Base-by-base conservation (phyloP, 352 stramenopile species). In the Globisporangium cederbergense region DNA sequence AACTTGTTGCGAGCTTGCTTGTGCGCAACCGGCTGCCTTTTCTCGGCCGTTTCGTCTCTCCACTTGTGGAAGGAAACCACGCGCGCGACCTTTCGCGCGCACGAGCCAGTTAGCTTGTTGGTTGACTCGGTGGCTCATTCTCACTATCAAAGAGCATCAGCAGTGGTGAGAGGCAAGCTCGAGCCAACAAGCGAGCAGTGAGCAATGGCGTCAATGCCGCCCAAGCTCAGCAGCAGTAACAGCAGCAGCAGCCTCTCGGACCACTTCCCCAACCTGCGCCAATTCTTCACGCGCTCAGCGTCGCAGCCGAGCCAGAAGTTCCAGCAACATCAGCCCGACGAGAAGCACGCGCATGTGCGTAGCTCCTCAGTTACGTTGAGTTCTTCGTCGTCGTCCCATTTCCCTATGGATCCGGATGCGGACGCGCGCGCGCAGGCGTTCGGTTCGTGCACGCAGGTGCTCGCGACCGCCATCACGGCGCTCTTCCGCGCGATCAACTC, bases 381-480 rank as follows among this genome's bases (percentile, higher is more conserved):
- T 1, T 42, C 36, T 13, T 55, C 49, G 5, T 36, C 49, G 13
- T 38, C 22, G n/a, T 34, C 46, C 30, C 34, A 3, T 54, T 55
- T 28, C 2, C n/a, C 28, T 55, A 10, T 11, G 38, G 49, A 55
- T 55, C 25, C 49, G 32, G 49, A 55, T 18, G 49, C 22, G 1
- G 49, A 40, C 25, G 25, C 25, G 13, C 70, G 62, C 75, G 49
- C 71, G 71, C 58, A 77, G 66, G 76, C 79, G 38, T 84, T 87
- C 36, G 81, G 76, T 3, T 87, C 80, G 36, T 89, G 78, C 45
- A 73, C 71, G 2, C 72, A 90, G 50, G 72, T 83, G 16, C 70
- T 90, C 20, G 71, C 75, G 43, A 83, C 71, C 1, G 74, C 82
- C 11, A 66, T 82, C 38, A 78, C 67, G 0, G 78, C 77, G 53